These are phyloP conservation scores for Aspergillus thermomutatus DNA, from an alignment of 2,329 filamentous ascomycete genomes.

Conservation along the genomic window DNA sequence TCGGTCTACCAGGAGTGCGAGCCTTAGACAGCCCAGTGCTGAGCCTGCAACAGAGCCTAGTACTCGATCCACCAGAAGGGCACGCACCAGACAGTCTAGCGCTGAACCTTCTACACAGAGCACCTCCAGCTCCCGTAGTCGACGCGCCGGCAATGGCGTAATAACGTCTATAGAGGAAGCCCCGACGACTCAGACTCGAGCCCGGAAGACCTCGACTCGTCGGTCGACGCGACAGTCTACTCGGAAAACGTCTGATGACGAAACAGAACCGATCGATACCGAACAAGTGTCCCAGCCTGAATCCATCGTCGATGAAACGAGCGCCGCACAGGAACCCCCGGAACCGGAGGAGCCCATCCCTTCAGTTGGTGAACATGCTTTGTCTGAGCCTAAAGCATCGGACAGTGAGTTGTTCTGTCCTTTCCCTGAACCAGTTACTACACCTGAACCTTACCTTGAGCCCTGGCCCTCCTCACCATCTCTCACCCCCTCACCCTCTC, in stretches of 20 bases:
- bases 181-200: conserved; percentile 9
- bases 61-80: not conserved
- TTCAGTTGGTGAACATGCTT: not conserved
- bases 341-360: not conserved
- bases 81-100: not conserved
- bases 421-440: not conserved
- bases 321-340: not conserved
- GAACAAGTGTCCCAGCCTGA: not conserved
- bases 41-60: not conserved
- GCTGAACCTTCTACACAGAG: not conserved
- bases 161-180: conserved; percentile 6
- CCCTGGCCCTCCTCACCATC: not conserved
- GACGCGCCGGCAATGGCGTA: conserved; percentile 14
- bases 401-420: not conserved
- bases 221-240: conserved; percentile 14
- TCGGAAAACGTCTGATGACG: conserved; percentile 7
- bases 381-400: not conserved
- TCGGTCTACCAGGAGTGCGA: not conserved
- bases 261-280: not conserved
- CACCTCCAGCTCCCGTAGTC: conserved; percentile 11
- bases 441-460: not conserved
- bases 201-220: conserved; percentile 4
- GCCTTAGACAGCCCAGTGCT: not conserved
- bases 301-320: not conserved
- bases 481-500: not conserved